phyloP scores from a whole-genome alignment of 495 filamentous ascomycete genomes.

The Stereocaulon alpinum region DNA sequence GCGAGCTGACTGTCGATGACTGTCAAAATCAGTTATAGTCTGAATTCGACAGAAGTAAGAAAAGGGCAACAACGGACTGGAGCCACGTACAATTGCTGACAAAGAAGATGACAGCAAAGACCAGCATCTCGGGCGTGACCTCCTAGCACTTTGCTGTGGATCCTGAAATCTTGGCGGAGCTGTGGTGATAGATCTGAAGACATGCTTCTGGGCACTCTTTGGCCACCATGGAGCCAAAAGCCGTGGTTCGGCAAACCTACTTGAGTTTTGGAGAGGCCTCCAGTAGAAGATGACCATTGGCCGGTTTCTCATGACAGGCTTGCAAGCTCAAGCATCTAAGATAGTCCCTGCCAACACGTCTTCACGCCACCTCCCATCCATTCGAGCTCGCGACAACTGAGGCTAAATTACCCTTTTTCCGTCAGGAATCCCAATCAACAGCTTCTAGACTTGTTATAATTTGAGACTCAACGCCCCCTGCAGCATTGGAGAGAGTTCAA shows the following conservation, averaged over 20 bases:
- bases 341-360: not conserved
- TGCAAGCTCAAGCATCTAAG: not conserved
- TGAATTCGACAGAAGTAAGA: not conserved
- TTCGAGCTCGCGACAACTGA: not conserved
- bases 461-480: too few species aligned
- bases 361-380: not conserved
- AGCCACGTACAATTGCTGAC: constrained; percentile 7
- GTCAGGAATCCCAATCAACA: not conserved
- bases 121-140: constrained; percentile 4
- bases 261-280: not conserved
- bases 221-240: not conserved
- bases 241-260: not conserved
- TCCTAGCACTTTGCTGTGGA: not conserved
- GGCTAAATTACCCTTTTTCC: not conserved
- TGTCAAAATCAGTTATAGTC: not conserved
- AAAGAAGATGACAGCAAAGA: constrained; percentile 12
- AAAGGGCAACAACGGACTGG: not conserved
- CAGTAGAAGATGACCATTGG: not conserved
- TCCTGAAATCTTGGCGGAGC: not conserved
- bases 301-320: constrained; percentile 3
- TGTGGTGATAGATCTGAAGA: not conserved
- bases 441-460: not conserved
- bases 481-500: too few species aligned
- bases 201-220: not conserved
- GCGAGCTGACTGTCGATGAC: not conserved